These are phyloP conservation scores for Penicillium occitanis DNA, from an alignment of 2,329 filamentous ascomycete genomes.

Conservation along the genomic window DNA sequence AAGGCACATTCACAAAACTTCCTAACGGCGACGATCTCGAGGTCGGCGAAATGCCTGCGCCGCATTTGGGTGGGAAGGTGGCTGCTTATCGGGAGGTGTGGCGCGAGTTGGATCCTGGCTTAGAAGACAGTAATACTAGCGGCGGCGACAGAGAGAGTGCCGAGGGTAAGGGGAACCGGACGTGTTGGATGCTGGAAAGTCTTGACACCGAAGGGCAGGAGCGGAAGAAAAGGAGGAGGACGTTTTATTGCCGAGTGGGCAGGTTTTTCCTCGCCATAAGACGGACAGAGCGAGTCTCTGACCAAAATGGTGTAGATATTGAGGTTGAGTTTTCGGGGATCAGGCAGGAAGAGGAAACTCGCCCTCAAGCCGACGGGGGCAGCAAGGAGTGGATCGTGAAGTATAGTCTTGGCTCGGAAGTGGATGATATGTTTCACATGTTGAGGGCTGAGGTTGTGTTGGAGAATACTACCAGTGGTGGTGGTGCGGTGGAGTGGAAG, in stretches of 20 bases:
- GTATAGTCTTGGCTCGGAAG: slow-evolving; percentile 8
- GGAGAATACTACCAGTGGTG: not conserved
- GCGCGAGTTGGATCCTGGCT: slow-evolving; percentile 45
- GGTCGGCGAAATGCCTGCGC: slow-evolving; percentile 38
- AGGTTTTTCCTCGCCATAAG: not conserved
- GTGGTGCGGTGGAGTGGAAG: not conserved
- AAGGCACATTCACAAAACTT: slow-evolving; percentile 38
- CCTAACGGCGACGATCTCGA: slow-evolving; percentile 45
- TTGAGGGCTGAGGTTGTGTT: not conserved
- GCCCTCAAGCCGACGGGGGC: not conserved
- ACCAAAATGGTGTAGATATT: no score
- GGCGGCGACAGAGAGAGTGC: no score
- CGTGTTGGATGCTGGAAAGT: slow-evolving; percentile 2
- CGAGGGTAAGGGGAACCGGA: no score
- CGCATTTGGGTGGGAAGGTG: slow-evolving; percentile 31
- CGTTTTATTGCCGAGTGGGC: slow-evolving; percentile 5
- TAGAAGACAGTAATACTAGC: not conserved
- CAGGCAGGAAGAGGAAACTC: not conserved
- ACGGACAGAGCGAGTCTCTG: not conserved
- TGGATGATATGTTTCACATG: slow-evolving; percentile 8
- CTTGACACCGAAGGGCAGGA: not conserved
- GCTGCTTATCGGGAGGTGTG: slow-evolving; percentile 66
- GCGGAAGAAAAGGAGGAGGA: not conserved
- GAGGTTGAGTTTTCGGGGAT: not conserved
- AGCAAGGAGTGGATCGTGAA: not conserved